Evolutionary conservation across 2,329 filamentous ascomycete species (phyloP), one percentile per base, ranked within the genome.

Genomic region (Fonsecaea multimorphosa): DNA sequence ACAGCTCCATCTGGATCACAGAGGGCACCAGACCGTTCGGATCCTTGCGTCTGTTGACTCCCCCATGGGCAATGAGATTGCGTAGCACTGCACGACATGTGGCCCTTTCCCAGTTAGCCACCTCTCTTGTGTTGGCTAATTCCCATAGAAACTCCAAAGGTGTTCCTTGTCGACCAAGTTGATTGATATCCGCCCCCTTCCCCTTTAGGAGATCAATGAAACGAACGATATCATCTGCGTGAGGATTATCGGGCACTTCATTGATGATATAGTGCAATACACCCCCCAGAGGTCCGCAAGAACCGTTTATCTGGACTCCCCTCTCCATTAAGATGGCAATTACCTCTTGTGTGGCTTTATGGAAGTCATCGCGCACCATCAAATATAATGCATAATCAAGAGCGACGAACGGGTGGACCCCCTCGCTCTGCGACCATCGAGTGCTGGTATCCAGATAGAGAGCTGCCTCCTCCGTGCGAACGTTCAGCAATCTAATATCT

Each of bases 141-240:
- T 34, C 19, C 53, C 53, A 56, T 12, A 34, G 16, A 32, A 56
- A 19, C 31, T 56, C 53, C 27, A 36, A 12, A 32, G 53, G 29
- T 6, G 29, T 36, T 14, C 53, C 29, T n/a, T 34, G 11, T 32
- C 29, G 19, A 32, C 53, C 32, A 12, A 19, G 22, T 34, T 34
- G 29, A 56, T 56, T n/a, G 24, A 53, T 32, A 53, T 53, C 24
- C 29, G 24, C 49, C 29, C 49, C 49, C 12, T 22, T 53, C n/a
- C 8, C 24, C 19, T 7, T 2, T 5, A 53, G 29, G 14, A 53
- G 2, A 3, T 27, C 49, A 27, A 53, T 44, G n/a, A 9, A 14
- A 12, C 2, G 34, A 12, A 14, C 34, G n/a, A n/a, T n/a, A n/a
- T n/a, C n/a, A n/a, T n/a, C n/a, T n/a, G n/a, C n/a, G n/a, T n/a